Conservation (phyloP, 805 yeast genomes). For the Metschnikowia baotianmanensis region DNA sequence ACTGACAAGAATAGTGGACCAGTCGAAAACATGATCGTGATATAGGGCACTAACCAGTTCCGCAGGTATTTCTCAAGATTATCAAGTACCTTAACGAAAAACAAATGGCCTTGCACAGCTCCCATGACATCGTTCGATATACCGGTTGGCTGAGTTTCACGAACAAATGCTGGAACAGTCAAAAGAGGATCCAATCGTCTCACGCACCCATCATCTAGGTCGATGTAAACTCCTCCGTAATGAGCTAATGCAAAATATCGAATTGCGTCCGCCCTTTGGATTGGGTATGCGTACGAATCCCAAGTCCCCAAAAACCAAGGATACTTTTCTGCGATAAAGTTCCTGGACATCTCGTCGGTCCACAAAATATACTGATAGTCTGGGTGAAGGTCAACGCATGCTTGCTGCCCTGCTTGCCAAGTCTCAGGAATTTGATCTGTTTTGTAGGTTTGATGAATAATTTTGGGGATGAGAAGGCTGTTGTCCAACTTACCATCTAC, state of each 20-base stretch:
- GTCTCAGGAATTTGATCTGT: constrained; percentile 72
- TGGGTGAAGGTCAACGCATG: constrained; percentile 75
- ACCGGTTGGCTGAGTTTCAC: constrained; percentile 88
- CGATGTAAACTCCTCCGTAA: constrained; percentile 89
- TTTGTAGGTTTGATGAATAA: constrained; percentile 91
- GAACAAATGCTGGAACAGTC: constrained; percentile 78
- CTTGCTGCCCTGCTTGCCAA: constrained; percentile 77
- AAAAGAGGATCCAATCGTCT: constrained; percentile 77
- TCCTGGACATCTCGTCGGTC: constrained; percentile 84
- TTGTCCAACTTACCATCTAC: constrained; percentile 39
- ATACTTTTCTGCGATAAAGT: constrained; percentile 73
- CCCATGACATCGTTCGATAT: constrained; percentile 94
- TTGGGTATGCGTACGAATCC: constrained; percentile 75
- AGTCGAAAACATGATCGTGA: constrained; percentile 90
- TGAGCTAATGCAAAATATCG: constrained; percentile 80
- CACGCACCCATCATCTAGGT: constrained; percentile 85
- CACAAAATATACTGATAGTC: constrained; percentile 86
- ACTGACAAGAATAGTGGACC: constrained; percentile 88
- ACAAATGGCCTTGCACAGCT: constrained; percentile 81
- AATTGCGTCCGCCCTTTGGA: constrained; percentile 87
- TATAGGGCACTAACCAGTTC: constrained; percentile 82
- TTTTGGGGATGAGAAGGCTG: constrained; percentile 73
- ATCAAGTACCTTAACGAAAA: constrained; percentile 68
- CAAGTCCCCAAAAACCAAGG: constrained; percentile 85
- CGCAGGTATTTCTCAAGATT: constrained; percentile 55